These are phyloP conservation scores for Rasamsonia emersonii DNA, from an alignment of 2,329 filamentous ascomycete species.

Conservation along the genomic window DNA sequence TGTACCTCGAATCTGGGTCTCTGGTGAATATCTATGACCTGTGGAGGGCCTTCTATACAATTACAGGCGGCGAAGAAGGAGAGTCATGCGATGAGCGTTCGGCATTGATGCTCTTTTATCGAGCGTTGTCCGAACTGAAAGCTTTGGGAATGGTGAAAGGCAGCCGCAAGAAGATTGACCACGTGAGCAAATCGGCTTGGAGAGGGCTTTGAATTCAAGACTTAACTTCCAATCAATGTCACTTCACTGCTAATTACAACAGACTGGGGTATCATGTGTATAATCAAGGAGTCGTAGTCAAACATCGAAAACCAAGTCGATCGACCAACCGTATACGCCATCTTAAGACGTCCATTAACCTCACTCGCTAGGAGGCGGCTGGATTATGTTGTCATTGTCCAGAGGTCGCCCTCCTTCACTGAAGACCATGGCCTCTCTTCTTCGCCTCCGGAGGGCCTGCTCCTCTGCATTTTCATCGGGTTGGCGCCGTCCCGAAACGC, in stretches of 20 bases:
- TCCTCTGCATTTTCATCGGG: constrained; percentile 41
- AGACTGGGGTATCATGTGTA: constrained; percentile 24
- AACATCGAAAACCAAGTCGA: constrained; percentile 1
- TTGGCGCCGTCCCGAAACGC: constrained; percentile 22
- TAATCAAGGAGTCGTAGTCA: too few species aligned
- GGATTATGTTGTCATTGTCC: constrained; percentile 68
- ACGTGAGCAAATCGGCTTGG: constrained; percentile 74
- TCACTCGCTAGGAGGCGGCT: constrained; percentile 41
- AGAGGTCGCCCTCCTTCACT: constrained; percentile 75
- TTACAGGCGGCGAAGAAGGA: constrained; percentile 33
- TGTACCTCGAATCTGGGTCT: constrained; percentile 55
- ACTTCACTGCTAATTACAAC: too few species aligned
- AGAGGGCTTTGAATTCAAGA: constrained; percentile 57
- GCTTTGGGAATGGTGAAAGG: constrained; percentile 79
- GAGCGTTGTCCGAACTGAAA: constrained; percentile 73
- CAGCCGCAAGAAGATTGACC: constrained; percentile 86
- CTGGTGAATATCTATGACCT: constrained; percentile 55
- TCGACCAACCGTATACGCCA: background rate
- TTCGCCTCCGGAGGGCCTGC: constrained; percentile 62
- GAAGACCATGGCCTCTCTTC: constrained; percentile 83
- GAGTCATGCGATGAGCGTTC: constrained; percentile 23
- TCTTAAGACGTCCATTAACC: background rate
- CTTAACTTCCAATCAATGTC: too few species aligned
- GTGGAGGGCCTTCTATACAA: constrained; percentile 52
- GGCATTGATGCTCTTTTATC: constrained; percentile 69